These are phyloP conservation scores for Kurtzmaniella fragi DNA, from an alignment of 805 yeast genomes.

Conservation along the genomic window DNA sequence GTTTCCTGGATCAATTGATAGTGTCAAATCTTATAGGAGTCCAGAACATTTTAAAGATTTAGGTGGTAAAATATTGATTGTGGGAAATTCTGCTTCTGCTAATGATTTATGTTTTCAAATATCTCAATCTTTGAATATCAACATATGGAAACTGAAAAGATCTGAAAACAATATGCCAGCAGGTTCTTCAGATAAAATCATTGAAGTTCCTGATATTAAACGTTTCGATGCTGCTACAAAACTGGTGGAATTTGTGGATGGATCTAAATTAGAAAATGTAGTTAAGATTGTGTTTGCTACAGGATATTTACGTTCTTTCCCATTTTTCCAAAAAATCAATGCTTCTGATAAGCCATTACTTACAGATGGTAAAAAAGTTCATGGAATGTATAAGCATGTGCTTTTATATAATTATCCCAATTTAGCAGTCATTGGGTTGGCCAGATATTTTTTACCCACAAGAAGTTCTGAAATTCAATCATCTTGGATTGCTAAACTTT, in stretches of 20 bases:
- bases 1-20: slow-evolving; percentile 22
- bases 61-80: slow-evolving; percentile 46
- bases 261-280: slow-evolving; percentile 16
- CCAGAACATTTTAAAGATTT: slow-evolving; percentile 22
- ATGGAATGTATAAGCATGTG: slow-evolving; percentile 40
- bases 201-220: slow-evolving; percentile 39
- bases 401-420: slow-evolving; percentile 44
- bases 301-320: slow-evolving; percentile 32
- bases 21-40: slow-evolving; percentile 27
- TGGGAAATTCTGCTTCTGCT: slow-evolving; percentile 80
- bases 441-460: slow-evolving; percentile 45
- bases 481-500: slow-evolving; percentile 35
- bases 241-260: slow-evolving; percentile 20
- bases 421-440: slow-evolving; percentile 36
- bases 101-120: slow-evolving; percentile 66
- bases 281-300: slow-evolving; percentile 32
- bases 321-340: slow-evolving; percentile 25
- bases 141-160: slow-evolving; percentile 46
- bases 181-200: slow-evolving; percentile 36
- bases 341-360: slow-evolving; percentile 13
- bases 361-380: slow-evolving; percentile 32
- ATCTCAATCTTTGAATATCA: slow-evolving; percentile 32
- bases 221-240: slow-evolving; percentile 28
- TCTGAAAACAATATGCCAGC: slow-evolving; percentile 41
- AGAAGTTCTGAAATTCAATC: slow-evolving; percentile 48